Percentiles rank a stretch among this genome's conserved stretches.
Conservation (phyloP, 371 early-diverging fungal species). For the Mortierella sp. region DNA sequence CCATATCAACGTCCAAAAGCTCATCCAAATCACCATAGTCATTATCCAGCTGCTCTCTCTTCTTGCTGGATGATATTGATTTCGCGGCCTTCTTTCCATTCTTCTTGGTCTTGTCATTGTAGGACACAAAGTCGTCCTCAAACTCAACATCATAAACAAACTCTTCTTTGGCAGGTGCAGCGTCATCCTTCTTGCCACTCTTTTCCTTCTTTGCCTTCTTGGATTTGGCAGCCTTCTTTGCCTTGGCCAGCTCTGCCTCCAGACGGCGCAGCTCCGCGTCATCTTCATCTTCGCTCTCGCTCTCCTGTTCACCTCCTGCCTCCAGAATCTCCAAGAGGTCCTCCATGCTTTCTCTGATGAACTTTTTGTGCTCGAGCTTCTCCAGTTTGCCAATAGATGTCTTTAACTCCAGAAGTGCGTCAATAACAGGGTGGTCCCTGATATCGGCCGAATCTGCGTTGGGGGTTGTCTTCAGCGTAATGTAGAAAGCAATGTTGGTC, state of each 20-base stretch:
- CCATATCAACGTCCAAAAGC: slow-evolving; percentile 79
- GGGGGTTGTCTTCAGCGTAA: slow-evolving; percentile 78
- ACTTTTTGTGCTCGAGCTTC: slow-evolving; percentile 65
- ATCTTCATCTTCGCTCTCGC: slow-evolving; percentile 16
- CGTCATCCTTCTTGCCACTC: slow-evolving; percentile 3
- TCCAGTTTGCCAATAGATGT: slow-evolving; percentile 78
- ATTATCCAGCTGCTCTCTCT: slow-evolving; percentile 56
- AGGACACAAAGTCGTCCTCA: slow-evolving; percentile 56
- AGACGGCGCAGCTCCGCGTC: slow-evolving; percentile 28
- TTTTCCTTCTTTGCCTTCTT: slow-evolving; percentile 25
- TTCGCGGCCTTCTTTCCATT: slow-evolving; percentile 26
- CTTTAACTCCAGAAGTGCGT: slow-evolving; percentile 76
- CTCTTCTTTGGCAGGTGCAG: slow-evolving; percentile 5
- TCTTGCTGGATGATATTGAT: slow-evolving; percentile 54
- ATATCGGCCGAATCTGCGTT: slow-evolving; percentile 59
- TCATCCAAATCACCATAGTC: slow-evolving; percentile 86
- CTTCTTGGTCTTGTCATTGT: slow-evolving; percentile 48
- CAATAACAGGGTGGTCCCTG: slow-evolving; percentile 87
- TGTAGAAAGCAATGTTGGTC: slow-evolving; percentile 90
- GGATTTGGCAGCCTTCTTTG: slow-evolving; percentile 29
- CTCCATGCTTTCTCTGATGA: slow-evolving; percentile 50
- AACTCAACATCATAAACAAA: slow-evolving; percentile 51
- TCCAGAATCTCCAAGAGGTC: slow-evolving; percentile 52
- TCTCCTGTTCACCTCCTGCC: slow-evolving; percentile 26
- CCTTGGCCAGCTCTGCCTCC: slow-evolving; percentile 27